phyloP scores from a whole-genome alignment of 208 protist genomes.

The Naegleria gruberi region DNA sequence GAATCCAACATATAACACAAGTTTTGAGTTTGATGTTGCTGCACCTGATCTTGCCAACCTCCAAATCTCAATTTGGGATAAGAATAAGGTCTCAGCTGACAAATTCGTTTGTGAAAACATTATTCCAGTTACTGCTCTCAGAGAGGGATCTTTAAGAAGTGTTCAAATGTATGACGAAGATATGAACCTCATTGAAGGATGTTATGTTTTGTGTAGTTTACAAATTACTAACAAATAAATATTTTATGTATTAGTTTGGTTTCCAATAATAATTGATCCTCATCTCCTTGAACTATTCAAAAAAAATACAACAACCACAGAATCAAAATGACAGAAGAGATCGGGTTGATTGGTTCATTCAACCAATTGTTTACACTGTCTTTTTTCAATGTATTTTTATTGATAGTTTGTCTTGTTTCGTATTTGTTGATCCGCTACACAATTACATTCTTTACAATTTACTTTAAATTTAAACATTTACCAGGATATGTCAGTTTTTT shows the following conservation, averaged over 20 bases:
- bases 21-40: slow-evolving; percentile 31
- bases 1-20: slow-evolving; percentile 37
- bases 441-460: background rate
- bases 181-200: background rate
- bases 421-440: background rate
- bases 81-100: slow-evolving; percentile 19
- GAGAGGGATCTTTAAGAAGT: slow-evolving; percentile 17
- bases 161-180: slow-evolving; percentile 19
- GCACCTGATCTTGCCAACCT: slow-evolving; percentile 19
- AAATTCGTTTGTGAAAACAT: slow-evolving; percentile 30
- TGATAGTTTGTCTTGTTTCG: background rate
- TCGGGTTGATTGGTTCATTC: too few relatives aligned
- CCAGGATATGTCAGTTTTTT: background rate
- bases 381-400: too few relatives aligned
- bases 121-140: slow-evolving; percentile 9
- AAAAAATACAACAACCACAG: too few relatives aligned
- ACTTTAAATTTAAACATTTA: background rate
- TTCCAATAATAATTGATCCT: too few relatives aligned
- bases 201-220: background rate
- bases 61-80: slow-evolving; percentile 29
- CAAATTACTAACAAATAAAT: background rate
- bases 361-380: too few relatives aligned
- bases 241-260: too few relatives aligned
- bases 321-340: too few relatives aligned
- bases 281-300: too few relatives aligned